Evolutionary conservation across 306 rosid species (phyloP).

Genomic region (Potentilla sterilis): DNA sequence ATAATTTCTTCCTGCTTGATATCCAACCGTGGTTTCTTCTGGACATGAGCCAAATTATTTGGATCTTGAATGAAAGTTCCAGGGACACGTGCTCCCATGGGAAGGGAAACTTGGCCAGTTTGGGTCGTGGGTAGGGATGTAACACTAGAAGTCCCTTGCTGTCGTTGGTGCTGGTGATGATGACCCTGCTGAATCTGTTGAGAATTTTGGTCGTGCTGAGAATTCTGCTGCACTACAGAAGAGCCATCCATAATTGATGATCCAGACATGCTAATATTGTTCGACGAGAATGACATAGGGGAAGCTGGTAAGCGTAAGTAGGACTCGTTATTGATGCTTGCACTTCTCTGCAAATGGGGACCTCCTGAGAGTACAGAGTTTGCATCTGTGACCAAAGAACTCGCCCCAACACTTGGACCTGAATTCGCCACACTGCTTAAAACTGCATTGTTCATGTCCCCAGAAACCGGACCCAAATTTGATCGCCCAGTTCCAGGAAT

Average conservation of each 20-base stretch:
- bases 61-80: slow-evolving; percentile 80
- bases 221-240: slow-evolving; percentile 73
- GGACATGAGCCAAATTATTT: slow-evolving; percentile 53
- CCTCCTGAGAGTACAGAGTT: slow-evolving; percentile 95
- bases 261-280: slow-evolving; percentile 85
- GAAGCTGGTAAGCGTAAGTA: slow-evolving; percentile 88
- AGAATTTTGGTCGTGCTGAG: slow-evolving; percentile 76
- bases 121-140: slow-evolving; percentile 61
- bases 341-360: slow-evolving; percentile 95
- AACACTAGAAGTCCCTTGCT: slow-evolving; percentile 68
- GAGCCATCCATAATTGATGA: slow-evolving; percentile 93
- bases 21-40: slow-evolving; percentile 80
- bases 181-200: slow-evolving; percentile 75
- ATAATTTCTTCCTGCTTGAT: slow-evolving; percentile 76
- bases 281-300: slow-evolving; percentile 92
- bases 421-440: slow-evolving; percentile 83
- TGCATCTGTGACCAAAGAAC: slow-evolving; percentile 98
- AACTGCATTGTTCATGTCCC: slow-evolving; percentile 81
- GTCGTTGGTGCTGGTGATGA: slow-evolving; percentile 55
- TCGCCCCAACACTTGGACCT: slow-evolving; percentile 92
- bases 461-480: slow-evolving; percentile 77
- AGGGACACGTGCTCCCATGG: slow-evolving; percentile 55
- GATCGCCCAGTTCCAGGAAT: slow-evolving; percentile 77
- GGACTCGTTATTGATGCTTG: slow-evolving; percentile 82
- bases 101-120: slow-evolving; percentile 49